Evolutionary conservation across 116 monocot genomes (phyloP).

Genomic region (Phalaenopsis hybrid): DNA sequence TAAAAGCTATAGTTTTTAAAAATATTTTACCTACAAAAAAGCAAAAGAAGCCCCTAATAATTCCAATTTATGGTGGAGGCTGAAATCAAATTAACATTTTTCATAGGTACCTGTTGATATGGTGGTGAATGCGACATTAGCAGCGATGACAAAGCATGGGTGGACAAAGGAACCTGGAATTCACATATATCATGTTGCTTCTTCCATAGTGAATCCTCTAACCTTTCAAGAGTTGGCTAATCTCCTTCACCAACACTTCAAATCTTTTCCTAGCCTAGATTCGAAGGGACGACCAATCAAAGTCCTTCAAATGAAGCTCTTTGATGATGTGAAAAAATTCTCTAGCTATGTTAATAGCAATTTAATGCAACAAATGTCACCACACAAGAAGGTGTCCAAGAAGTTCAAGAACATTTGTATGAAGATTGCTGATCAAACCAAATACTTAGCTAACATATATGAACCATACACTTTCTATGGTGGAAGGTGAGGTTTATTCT

Average conservation of each 20-base stretch:
- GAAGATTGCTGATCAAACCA: slow-evolving; percentile 60
- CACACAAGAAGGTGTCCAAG: slow-evolving; percentile 25
- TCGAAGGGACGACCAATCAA: slow-evolving; percentile 43
- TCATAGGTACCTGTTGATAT: slow-evolving; percentile 82
- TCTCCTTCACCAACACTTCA: slow-evolving; percentile 57
- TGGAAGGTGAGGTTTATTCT: slow-evolving; percentile 51
- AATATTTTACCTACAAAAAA: too few relatives aligned
- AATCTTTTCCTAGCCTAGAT: slow-evolving; percentile 38
- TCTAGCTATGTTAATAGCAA: slow-evolving; percentile 29
- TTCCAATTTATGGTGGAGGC: background rate
- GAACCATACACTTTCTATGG: slow-evolving; percentile 76
- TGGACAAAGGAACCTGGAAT: slow-evolving; percentile 22
- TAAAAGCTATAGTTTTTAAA: too few relatives aligned
- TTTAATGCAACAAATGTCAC: slow-evolving; percentile 16
- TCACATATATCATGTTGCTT: slow-evolving; percentile 73
- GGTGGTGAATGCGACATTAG: slow-evolving; percentile 82
- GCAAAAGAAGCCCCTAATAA: too few relatives aligned
- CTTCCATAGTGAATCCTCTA: slow-evolving; percentile 71
- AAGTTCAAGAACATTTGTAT: slow-evolving; percentile 37
- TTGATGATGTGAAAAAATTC: slow-evolving; percentile 52
- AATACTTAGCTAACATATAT: slow-evolving; percentile 70
- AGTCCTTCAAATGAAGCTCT: slow-evolving; percentile 52
- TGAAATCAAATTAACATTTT: background rate
- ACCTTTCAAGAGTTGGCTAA: slow-evolving; percentile 39
- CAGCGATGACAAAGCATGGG: slow-evolving; percentile 81